These are phyloP conservation scores for Phyllosticta citrichinensis DNA, from an alignment of 2,329 filamentous ascomycete species.

Conservation along the genomic window DNA sequence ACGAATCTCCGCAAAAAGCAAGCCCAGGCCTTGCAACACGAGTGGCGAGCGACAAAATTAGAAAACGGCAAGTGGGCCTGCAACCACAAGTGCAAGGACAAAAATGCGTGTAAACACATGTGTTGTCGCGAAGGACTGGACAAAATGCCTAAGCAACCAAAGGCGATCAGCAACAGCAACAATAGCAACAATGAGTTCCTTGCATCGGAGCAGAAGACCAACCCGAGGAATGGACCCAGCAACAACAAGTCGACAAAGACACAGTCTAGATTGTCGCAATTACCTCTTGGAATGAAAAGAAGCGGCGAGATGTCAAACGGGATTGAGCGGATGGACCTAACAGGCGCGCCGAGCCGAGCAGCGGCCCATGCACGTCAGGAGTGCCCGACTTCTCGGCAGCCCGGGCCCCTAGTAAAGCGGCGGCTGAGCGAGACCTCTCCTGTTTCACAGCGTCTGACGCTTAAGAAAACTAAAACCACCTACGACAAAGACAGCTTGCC, in stretches of 20 bases:
- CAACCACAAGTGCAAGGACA: conserved; percentile 59
- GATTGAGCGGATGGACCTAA: conserved; percentile 6
- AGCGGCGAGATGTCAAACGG: not conserved
- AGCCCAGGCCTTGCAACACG: conserved; percentile 10
- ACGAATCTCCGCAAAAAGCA: conserved; percentile 2
- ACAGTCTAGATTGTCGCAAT: not conserved
- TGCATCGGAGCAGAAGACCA: not conserved
- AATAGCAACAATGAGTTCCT: not conserved
- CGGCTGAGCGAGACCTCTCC: conserved; percentile 5
- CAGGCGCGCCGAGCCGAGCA: conserved; percentile 1
- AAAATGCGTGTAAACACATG: conserved; percentile 54
- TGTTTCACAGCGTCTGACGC: conserved; percentile 4
- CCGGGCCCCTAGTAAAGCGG: conserved; percentile 5
- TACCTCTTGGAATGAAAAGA: not conserved
- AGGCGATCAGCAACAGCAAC: not conserved
- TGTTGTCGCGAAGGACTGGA: conserved; percentile 65
- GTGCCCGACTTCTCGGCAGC: not conserved
- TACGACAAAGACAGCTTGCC: conserved; percentile 2
- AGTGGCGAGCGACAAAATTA: conserved; percentile 41
- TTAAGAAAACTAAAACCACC: conserved; percentile 7
- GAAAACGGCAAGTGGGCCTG: conserved; percentile 65
- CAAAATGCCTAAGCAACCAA: conserved; percentile 38
- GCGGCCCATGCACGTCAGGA: conserved; percentile 8
- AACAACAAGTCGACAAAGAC: not conserved
- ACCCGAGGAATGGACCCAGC: not conserved